Percentiles rank a stretch among this genome's conserved stretches.
phyloP scores from a whole-genome alignment of 2,329 filamentous ascomycete genomes.

The Calycina marina region DNA sequence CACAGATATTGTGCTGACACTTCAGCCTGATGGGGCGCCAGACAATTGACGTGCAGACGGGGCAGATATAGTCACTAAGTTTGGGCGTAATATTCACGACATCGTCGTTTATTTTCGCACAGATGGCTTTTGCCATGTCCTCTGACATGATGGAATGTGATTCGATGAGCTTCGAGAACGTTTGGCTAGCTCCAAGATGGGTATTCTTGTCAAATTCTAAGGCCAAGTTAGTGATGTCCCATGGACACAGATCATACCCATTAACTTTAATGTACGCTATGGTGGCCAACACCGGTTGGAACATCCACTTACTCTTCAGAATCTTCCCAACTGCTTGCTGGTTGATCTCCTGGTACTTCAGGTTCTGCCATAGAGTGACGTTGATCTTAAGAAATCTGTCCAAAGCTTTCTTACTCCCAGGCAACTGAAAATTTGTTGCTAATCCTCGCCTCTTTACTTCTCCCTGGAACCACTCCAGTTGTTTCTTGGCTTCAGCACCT shows the following conservation, averaged over 20 bases:
- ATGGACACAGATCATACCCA: too few species aligned
- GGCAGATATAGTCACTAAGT: constrained; percentile 72
- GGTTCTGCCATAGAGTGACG: constrained; percentile 56
- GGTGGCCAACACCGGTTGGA: too few species aligned
- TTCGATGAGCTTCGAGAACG: constrained; percentile 43
- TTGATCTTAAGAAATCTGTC: constrained; percentile 59
- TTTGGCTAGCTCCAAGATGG: constrained; percentile 50
- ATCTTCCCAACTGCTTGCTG: constrained; percentile 67
- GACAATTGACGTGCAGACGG: constrained; percentile 65
- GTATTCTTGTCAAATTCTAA: constrained; percentile 79
- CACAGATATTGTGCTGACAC: constrained; percentile 71
- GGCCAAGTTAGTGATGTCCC: neutral
- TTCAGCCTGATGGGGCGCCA: constrained; percentile 67
- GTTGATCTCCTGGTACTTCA: constrained; percentile 79
- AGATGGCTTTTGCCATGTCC: constrained; percentile 60
- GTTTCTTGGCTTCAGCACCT: constrained; percentile 42
- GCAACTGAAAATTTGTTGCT: constrained; percentile 31
- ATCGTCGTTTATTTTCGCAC: constrained; percentile 57
- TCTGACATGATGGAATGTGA: constrained; percentile 47
- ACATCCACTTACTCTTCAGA: constrained; percentile 67
- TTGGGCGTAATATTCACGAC: constrained; percentile 64
- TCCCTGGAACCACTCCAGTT: constrained; percentile 55
- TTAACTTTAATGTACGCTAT: neutral
- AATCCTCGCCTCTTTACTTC: constrained; percentile 47
- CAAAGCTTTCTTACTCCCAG: constrained; percentile 49